These are phyloP conservation scores for Syncephalastrum sp. DNA, from an alignment of 371 early-diverging fungal species.

Conservation along the genomic window DNA sequence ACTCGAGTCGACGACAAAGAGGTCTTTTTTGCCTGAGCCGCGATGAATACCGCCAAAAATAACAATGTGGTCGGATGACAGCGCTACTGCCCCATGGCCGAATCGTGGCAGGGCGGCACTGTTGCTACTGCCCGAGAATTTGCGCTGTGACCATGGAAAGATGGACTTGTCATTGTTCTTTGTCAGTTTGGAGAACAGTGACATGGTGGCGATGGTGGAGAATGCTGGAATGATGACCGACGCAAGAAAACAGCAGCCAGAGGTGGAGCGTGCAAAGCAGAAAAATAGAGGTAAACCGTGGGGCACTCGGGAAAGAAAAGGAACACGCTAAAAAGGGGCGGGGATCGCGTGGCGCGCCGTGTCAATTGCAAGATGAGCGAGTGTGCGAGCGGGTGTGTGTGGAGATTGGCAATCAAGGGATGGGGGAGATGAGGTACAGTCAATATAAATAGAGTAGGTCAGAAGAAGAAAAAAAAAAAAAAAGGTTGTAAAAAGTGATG, in stretches of 20 bases:
- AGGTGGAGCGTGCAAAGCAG: too few relatives aligned
- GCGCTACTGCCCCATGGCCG: slow-evolving; percentile 57
- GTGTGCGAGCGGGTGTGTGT: too few relatives aligned
- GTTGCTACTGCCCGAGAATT: slow-evolving; percentile 36
- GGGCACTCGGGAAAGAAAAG: background rate
- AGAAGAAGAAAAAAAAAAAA: too few relatives aligned
- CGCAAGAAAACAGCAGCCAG: too few relatives aligned
- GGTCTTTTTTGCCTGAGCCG: slow-evolving; percentile 47
- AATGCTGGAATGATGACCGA: too few relatives aligned
- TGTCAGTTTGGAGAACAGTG: slow-evolving; percentile 50
- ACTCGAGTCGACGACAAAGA: slow-evolving; percentile 64
- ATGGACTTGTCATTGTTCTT: slow-evolving; percentile 45
- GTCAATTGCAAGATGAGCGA: too few relatives aligned
- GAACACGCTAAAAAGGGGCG: background rate
- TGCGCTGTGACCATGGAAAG: slow-evolving; percentile 53
- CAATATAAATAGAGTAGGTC: too few relatives aligned
- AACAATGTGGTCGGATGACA: slow-evolving; percentile 51
- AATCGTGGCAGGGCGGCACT: slow-evolving; percentile 47
- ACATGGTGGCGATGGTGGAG: slow-evolving; percentile 25
- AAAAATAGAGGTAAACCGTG: background rate
- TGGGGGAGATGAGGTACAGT: too few relatives aligned
- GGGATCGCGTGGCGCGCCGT: too few relatives aligned
- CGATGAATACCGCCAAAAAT: slow-evolving; percentile 60
- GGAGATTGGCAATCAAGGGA: too few relatives aligned
- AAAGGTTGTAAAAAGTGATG: too few relatives aligned